Base-by-base conservation (phyloP, 2,329 filamentous ascomycete genomes). In the Sporothrix curviconia region DNA sequence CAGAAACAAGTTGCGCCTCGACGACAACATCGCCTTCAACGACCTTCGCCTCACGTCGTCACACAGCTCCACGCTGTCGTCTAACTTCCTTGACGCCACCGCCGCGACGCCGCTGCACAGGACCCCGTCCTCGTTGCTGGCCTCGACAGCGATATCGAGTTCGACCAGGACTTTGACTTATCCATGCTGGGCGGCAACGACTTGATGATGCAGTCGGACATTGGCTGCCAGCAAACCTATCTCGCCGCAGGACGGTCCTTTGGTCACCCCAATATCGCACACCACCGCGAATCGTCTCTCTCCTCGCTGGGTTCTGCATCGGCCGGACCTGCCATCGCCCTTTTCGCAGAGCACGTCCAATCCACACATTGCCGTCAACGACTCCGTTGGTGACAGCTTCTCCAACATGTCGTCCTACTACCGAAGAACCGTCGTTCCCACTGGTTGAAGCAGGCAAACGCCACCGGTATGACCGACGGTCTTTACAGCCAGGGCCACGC, bases 241-340 rank as follows among this genome's bases (percentile, higher is more conserved):
- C 67, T 71, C 19, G 40, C 46, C 60, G 71, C 71, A 37, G 68
- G 71, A 22, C 72, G 71, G 64, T 63, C 67, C 9, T 61, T 70
- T 39, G 68, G 69, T 57, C 72, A 74, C 24, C 24, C 49, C 32
- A 46, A 19, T 15, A 67, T 74, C 37, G 65, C 74, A 25, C 82
- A 85, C 64, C 76, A 85, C 46, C 78, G 82, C 63, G 81, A 85
- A 62, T 81, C 82, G 2, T 85, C 82, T 7, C 70, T 83, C 37
- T 85, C 82, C 0, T 85, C 83, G 0, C 64, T 84, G 40, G 81
- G 79, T 11, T 85, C 82, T 0, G 75, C 79, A 36, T 85, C 82
- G 0, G 76, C 79, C 25, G 80, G 79, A n/a, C 82, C 82, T 17
- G 74, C 77, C n/a, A 0, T 85, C 83, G 17, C 82, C 82, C 3